Base-by-base conservation (phyloP, 495 filamentous ascomycete species). In the Bacidia gigantensis region DNA sequence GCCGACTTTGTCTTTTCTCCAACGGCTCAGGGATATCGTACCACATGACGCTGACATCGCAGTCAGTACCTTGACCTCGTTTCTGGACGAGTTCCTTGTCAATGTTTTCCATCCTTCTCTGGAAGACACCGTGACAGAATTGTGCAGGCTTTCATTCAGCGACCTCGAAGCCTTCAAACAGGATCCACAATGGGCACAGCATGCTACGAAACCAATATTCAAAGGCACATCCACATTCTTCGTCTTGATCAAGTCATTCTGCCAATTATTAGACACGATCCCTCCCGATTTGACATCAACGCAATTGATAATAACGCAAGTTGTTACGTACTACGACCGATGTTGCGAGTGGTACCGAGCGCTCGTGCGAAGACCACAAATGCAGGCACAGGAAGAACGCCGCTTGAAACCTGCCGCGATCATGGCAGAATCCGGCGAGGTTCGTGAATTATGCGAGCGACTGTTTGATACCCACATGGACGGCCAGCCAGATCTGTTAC, bases 91-190 rank as follows among this genome's bases (percentile, higher is more conserved):
- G 64, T 97, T 97, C 67, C 78, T 99, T 50, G 82, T 97, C 65
- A 97, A 97, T 60, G 89, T 97, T 32, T 99, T 99, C 70, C 84
- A 90, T 51, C 92, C 92, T 18, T 93, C 96, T 60, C 69, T 99
- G 12, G 92, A 99, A 49, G 92, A 99, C 61, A 95, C 93, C 0
- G 78, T 99, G 5, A 80, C 82, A 11, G 93, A 99, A 62, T 72
- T 95, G 25, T 87, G 86, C 64, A 82, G 83, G 26, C 76, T 83
- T 42, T 83, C 84, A 18, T 86, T 89, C 62, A 84, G 84, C 58
- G 86, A 90, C 42, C 62, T 80, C 10, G 87, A 96, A 65, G 83
- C 89, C 17, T 99, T 96, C 63, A 83, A 85, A 45, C 76, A 87
- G 67, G 89, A 97, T 58, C 72, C 86, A 3, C 77, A 86, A 38